Evolutionary conservation across 805 yeast genomes (phyloP).

Genomic region (Candida sakaeoensis): DNA sequence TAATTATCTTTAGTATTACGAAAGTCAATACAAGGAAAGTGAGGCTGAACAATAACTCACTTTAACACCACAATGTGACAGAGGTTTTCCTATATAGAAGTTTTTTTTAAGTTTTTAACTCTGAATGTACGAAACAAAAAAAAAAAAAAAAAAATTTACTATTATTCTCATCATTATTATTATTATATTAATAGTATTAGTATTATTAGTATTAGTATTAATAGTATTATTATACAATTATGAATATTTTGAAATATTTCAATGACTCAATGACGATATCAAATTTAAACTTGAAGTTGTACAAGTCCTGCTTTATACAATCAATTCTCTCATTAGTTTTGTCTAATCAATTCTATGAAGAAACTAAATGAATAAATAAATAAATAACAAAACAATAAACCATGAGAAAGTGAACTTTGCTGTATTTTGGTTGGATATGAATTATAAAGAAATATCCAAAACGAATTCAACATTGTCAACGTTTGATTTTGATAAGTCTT

Average conservation of each 20-base stretch:
- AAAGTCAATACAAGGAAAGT: no score
- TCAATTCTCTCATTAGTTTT: background rate
- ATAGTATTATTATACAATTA: background rate
- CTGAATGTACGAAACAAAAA: no score
- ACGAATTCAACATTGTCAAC: constrained; percentile 86
- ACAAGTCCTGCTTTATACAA: constrained; percentile 8
- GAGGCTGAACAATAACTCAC: no score
- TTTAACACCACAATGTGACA: no score
- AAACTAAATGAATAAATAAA: no score
- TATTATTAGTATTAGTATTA: background rate
- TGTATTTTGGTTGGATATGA: no score
- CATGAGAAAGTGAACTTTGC: no score
- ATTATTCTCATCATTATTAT: background rate
- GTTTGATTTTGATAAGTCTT: constrained; percentile 67
- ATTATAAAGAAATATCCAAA: constrained; percentile 63
- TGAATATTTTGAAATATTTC: background rate
- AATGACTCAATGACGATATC: background rate
- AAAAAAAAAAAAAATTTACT: no score
- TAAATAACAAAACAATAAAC: background rate
- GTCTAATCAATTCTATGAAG: background rate
- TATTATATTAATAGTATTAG: background rate
- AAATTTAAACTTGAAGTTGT: background rate
- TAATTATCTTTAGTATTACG: no score
- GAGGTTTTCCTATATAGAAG: no score
- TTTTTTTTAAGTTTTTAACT: no score